Evolutionary conservation across 495 filamentous ascomycete genomes (phyloP), one percentile per base, ranked within the genome.

Genomic region (Podospora comata): DNA sequence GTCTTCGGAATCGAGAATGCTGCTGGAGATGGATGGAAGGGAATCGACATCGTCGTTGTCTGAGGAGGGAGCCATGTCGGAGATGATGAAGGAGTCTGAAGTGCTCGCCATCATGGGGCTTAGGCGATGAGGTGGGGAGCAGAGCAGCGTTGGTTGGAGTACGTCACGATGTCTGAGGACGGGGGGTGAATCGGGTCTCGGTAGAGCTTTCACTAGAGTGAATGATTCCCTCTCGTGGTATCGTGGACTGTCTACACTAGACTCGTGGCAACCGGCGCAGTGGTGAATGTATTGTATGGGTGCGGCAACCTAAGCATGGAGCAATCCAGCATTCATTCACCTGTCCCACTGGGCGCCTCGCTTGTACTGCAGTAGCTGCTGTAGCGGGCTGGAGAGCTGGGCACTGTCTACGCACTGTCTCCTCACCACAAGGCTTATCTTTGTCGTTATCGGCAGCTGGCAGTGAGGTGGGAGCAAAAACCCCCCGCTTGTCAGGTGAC

Each of bases 11-110:
- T 83, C 80, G 64, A 89, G 87, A 48, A 83, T 81, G 30, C 85
- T 81, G 70, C 87, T 90, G 48, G 88, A 85, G 67, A 88, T 85
- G 60, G 91, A 94, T 48, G 92, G 90, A 3, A 96, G 85, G 16
- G 92, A 95, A 69, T 92, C 90, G 74, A 93, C 75, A 61, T 86
- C 82, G 65, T 84, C 84, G 70, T 85, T 80, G 65, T 85, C 84
- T 68, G 79, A 77, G 19, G 77, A 73, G 11, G 78, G 68, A 28
- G 73, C 70, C 66, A 70, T 70, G 73, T 83, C 80, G 71, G 79
- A 74, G 3, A 85, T 72, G 60, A 81, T 62, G 69, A 77, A 83
- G 19, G 83, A 84, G 3, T 77, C 81, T 61, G 81, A 79, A 57
- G 77, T 82, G 74, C 53, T 68, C 7, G 70, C 70, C 67, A 67